Evolutionary conservation across 805 yeast species (phyloP), one percentile per base, ranked within the genome.

Genomic region (Hanseniaspora taiwanica): DNA sequence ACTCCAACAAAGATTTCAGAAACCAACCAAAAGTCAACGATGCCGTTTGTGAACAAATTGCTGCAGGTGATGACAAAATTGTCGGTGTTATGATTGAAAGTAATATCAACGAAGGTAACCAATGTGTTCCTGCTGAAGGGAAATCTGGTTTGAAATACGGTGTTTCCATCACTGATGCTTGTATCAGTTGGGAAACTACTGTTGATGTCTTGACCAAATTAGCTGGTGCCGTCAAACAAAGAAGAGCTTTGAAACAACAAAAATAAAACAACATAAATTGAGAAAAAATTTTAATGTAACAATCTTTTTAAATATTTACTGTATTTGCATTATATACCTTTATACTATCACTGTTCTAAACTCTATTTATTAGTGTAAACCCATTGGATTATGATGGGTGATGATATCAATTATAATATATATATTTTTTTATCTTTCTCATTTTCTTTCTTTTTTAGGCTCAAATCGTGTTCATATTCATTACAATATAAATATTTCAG

Each of bases 31-130:
- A 71, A 61, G 98, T 91, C n/a, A 78, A 85, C 49, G 65, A 71
- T 21, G 75, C 70, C 43, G 91, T 89, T 41, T 85, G 89, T 38
- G 76, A 74, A 50, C 97, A 91, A 65, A 68, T 89, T 36, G 64
- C 81, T 27, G 66, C 64, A 21, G 98, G 98, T 54, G 94, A 85
- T 60, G 72, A 74, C 40, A 66, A 66, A 44, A 76, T 89, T 48
- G 78, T 83, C 51, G 98, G 97, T 58, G 80, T 91, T 42, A 89
- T 89, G 98, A 84, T 89, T 54, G 98, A 89, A 69, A 79, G 91
- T 25, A 75, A 89, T 62, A 77, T 89, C 59, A 75, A 77, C 55
- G 96, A 81, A 62, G 98, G 98, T 52, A 79, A 78, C 63, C 98
- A 89, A 65, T 68, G 72, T 50, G 81, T 82, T 51, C 86, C 93